phyloP scores from a whole-genome alignment of 2,329 filamentous ascomycete species.

The Colletotrichum godetiae region DNA sequence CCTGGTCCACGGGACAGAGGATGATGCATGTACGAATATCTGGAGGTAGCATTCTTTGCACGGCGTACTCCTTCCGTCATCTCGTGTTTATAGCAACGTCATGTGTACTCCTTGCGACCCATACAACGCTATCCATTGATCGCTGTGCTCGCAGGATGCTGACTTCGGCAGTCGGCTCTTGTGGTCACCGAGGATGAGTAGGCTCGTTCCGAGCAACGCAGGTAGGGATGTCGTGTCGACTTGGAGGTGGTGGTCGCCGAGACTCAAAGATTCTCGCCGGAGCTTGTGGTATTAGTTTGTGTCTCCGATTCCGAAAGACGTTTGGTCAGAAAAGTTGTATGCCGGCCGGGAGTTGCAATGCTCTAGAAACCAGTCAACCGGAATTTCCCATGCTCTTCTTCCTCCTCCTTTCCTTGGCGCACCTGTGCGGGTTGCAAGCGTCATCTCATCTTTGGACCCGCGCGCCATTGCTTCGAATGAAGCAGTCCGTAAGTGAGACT shows the following conservation, averaged over 20 bases:
- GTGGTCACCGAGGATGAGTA: neutral
- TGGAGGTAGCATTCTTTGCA: neutral
- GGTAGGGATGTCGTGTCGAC: neutral
- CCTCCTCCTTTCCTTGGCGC: conserved; percentile 1
- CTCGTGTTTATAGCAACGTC: neutral
- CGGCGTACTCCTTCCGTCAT: neutral
- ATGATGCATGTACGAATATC: neutral
- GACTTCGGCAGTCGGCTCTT: neutral
- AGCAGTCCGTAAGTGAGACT: conserved; percentile 3
- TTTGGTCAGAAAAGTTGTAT: neutral
- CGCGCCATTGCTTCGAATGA: conserved; percentile 12
- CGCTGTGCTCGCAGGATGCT: neutral
- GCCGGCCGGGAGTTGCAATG: neutral
- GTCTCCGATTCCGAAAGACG: neutral
- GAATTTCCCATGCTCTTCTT: neutral
- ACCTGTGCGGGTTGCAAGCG: conserved; percentile 14
- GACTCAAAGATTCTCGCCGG: neutral
- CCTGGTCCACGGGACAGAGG: neutral
- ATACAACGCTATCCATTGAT: neutral
- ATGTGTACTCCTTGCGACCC: neutral
- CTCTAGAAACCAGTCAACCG: conserved; percentile 1
- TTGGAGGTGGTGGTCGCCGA: neutral
- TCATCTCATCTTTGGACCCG: conserved; percentile 7
- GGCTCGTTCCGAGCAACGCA: neutral
- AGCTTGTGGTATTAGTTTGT: neutral